Evolutionary conservation across 1,139 yeast species (phyloP).

Genomic region (Blastobotrys proliferans): DNA sequence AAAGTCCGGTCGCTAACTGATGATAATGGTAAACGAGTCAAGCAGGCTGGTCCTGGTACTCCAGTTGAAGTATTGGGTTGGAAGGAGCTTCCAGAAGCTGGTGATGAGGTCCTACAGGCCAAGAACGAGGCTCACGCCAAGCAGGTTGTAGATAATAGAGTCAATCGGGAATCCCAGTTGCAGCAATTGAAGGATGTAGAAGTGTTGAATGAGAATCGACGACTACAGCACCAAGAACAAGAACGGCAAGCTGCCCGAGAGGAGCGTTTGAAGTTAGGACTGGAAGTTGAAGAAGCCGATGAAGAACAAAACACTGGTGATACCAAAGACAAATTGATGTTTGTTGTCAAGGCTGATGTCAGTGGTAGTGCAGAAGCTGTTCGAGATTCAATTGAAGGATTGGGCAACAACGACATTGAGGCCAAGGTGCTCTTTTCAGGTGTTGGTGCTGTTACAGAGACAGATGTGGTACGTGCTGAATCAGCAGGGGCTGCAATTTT

Average conservation of each 20-base stretch:
- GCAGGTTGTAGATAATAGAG: constrained; percentile 63
- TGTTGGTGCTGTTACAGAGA: constrained; percentile 83
- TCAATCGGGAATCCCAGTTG: constrained; percentile 51
- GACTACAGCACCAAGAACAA: constrained; percentile 44
- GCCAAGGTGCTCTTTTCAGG: constrained; percentile 65
- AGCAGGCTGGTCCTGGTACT: constrained; percentile 76
- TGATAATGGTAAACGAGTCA: constrained; percentile 62
- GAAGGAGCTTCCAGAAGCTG: constrained; percentile 91
- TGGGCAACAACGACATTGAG: constrained; percentile 82
- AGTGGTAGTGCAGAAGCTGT: constrained; percentile 65
- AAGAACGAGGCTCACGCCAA: constrained; percentile 70
- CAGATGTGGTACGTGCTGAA: constrained; percentile 78
- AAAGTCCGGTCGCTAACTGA: constrained; percentile 80
- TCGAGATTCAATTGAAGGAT: constrained; percentile 67
- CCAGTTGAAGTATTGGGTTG: constrained; percentile 94
- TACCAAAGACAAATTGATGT: constrained; percentile 42
- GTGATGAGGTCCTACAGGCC: constrained; percentile 79
- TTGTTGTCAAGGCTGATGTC: constrained; percentile 85
- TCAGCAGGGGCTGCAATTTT: constrained; percentile 69
- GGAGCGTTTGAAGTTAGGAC: constrained; percentile 34
- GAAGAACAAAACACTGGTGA: constrained; percentile 23
- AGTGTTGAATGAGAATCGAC: constrained; percentile 55
- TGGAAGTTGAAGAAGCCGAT: constrained; percentile 28
- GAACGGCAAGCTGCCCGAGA: constrained; percentile 30
- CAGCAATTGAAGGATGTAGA: constrained; percentile 66